phyloP scores from a whole-genome alignment of 495 filamentous ascomycete genomes.

The Xylaria sp. region DNA sequence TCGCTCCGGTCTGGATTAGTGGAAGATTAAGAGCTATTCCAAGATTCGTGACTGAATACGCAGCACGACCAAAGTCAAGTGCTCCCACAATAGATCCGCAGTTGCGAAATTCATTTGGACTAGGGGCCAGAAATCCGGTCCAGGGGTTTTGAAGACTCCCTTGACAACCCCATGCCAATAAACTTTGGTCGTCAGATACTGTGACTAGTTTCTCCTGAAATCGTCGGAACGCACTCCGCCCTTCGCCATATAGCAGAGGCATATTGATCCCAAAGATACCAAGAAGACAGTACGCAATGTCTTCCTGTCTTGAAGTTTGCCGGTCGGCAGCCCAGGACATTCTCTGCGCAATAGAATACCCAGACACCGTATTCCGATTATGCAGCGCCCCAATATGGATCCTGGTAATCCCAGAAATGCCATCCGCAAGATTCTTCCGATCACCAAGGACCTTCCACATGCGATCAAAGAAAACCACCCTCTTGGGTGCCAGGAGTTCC shows the following conservation, averaged over 20 bases:
- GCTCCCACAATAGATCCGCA: conserved; percentile 37
- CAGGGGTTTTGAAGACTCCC: no score
- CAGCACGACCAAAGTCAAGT: no score
- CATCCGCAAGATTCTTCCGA: conserved; percentile 21
- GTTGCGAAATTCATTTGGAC: conserved; percentile 31
- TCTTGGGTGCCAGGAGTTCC: conserved; percentile 51
- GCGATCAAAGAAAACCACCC: conserved; percentile 42
- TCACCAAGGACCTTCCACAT: conserved; percentile 42
- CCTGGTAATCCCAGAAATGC: conserved; percentile 35
- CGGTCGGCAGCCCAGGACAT: conserved; percentile 50
- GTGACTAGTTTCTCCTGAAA: conserved; percentile 45
- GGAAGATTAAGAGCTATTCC: neutral
- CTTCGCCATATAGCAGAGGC: conserved; percentile 50
- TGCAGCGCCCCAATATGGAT: conserved; percentile 38
- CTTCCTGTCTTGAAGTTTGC: conserved; percentile 38
- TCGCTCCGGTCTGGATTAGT: no score
- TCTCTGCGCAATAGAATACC: conserved; percentile 39
- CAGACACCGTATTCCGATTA: conserved; percentile 29
- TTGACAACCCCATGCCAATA: conserved; percentile 48
- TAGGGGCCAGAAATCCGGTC: conserved; percentile 29
- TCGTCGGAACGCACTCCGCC: conserved; percentile 38
- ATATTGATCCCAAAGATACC: conserved; percentile 49
- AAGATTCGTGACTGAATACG: no score
- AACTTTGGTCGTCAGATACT: conserved; percentile 39
- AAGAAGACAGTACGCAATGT: conserved; percentile 47